Base-by-base conservation (phyloP, 768 basidiomycete species). In the Atractiella rhizophila region DNA sequence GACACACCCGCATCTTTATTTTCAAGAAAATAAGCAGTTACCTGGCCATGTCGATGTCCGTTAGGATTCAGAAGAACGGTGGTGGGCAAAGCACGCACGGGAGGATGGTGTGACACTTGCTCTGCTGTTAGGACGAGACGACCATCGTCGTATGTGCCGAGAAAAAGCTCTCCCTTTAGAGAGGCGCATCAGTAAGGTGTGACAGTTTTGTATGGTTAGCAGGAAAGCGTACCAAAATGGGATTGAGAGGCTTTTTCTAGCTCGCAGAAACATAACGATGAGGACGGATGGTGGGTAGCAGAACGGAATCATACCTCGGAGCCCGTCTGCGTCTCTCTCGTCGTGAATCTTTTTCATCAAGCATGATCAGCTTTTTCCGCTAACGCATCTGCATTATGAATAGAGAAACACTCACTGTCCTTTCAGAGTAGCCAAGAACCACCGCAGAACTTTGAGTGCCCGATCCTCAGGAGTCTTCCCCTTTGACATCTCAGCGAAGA, bases 241-340 rank as follows among this genome's bases (percentile, higher is more conserved):
- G 88, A 56, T 98, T 98, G 41, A 98, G 66, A 13, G 88, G 88
- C 82, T 96, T 96, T 67, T 96, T 96, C 68, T n/a, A n/a, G n/a
- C n/a, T n/a, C n/a, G n/a, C n/a, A n/a, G n/a, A n/a, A n/a, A n/a
- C n/a, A n/a, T n/a, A n/a, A n/a, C n/a, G n/a, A n/a, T n/a, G n/a
- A n/a, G n/a, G n/a, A n/a, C n/a, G n/a, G n/a, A n/a, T n/a, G n/a
- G n/a, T n/a, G n/a, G n/a, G n/a, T n/a, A n/a, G n/a, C n/a, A n/a
- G n/a, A n/a, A n/a, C n/a, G n/a, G n/a, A n/a, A n/a, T n/a, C n/a
- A n/a, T n/a, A n/a, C n/a, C n/a, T 96, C 86, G 1, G 79, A 82
- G 12, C 88, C 88, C 71, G 83, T 76, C 48, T 74, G 74, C 62
- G 91, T 85, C 53, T 94, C 94, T 36, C 86, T 66, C 15, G 81